Percentiles rank a stretch among this genome's conserved stretches.
Evolutionary conservation across 805 yeast species (phyloP).

Genomic region (Clavispora phyllophila): DNA sequence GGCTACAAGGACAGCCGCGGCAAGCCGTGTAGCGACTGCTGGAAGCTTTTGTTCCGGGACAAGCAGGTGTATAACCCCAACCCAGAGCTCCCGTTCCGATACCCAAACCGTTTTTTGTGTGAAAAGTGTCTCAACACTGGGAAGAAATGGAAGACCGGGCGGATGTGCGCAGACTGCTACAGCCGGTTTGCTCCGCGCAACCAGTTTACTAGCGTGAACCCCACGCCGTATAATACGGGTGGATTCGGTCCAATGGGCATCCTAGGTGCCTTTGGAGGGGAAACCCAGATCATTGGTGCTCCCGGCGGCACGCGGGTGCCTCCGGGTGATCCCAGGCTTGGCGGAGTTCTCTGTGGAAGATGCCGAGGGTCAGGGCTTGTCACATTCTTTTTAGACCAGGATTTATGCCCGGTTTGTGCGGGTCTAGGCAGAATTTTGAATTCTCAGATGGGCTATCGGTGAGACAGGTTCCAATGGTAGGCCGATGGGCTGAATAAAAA

Average conservation of each 20-base stretch:
- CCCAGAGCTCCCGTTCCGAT: constrained; percentile 54
- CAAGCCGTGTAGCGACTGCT: constrained; percentile 25
- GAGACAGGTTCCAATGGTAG: too few relatives aligned
- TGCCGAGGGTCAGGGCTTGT: constrained; percentile 65
- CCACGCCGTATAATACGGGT: background rate
- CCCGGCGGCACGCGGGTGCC: too few relatives aligned
- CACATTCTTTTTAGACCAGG: constrained; percentile 53
- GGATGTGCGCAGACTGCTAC: constrained; percentile 69
- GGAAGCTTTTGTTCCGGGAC: constrained; percentile 24
- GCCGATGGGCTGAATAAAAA: too few relatives aligned
- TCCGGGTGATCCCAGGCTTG: constrained; percentile 76
- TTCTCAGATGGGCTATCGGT: too few relatives aligned
- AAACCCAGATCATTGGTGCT: too few relatives aligned
- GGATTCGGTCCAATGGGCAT: background rate
- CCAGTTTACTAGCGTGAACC: background rate
- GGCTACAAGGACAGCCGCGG: constrained; percentile 26
- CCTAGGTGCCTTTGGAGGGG: constrained; percentile 16
- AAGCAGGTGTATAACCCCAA: constrained; percentile 42
- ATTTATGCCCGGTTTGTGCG: constrained; percentile 40
- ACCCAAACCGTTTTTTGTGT: constrained; percentile 61
- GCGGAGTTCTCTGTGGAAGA: constrained; percentile 68
- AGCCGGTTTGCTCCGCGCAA: constrained; percentile 49
- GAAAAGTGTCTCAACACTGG: constrained; percentile 74
- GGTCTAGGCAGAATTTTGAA: background rate
- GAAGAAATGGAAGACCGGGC: constrained; percentile 54